Conservation (phyloP, 163 green algal species). For the Botryococcus braunii region DNA sequence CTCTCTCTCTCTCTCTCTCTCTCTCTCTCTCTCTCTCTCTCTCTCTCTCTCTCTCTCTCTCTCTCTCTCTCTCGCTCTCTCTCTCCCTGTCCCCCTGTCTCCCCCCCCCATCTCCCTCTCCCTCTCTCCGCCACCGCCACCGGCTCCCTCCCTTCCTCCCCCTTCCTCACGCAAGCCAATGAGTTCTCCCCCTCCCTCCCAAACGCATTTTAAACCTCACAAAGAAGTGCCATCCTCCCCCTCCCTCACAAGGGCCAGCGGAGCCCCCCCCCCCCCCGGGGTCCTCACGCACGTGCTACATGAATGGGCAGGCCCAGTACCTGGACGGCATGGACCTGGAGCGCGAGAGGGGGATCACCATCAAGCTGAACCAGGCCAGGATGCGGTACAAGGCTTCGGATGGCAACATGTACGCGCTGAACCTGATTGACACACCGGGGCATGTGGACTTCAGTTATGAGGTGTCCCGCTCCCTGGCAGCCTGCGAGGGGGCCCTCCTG, state of each 20-base stretch:
- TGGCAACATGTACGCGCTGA: conserved; percentile 69
- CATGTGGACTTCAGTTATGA: conserved; percentile 95
- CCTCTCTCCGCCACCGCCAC: not conserved
- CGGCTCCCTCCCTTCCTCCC: not conserved
- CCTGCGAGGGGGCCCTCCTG: conserved; percentile 89
- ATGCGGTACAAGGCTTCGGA: conserved; percentile 32
- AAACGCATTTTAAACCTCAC: too few species aligned
- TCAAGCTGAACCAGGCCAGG: conserved; percentile 62
- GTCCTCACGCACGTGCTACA: not conserved
- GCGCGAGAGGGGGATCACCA: conserved; percentile 87
- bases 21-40: too few species aligned
- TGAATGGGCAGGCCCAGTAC: conserved; percentile 68
- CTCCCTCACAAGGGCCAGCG: too few species aligned
- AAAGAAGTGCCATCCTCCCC: too few species aligned
- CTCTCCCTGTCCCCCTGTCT: too few species aligned
- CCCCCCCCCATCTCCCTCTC: too few species aligned
- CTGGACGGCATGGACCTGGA: conserved; percentile 83
- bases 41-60: too few species aligned
- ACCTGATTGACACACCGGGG: conserved; percentile 91
- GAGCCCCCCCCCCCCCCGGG: too few species aligned
- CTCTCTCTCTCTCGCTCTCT: too few species aligned
- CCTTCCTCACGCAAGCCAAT: not conserved
- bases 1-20: too few species aligned
- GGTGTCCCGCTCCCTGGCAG: conserved; percentile 74
- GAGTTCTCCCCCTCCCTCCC: too few species aligned